A percentile compares a stretch with the other conserved stretches of the same genome.
Conservation (phyloP, 129 eudicot species). For the Pulicaria dysenterica region DNA sequence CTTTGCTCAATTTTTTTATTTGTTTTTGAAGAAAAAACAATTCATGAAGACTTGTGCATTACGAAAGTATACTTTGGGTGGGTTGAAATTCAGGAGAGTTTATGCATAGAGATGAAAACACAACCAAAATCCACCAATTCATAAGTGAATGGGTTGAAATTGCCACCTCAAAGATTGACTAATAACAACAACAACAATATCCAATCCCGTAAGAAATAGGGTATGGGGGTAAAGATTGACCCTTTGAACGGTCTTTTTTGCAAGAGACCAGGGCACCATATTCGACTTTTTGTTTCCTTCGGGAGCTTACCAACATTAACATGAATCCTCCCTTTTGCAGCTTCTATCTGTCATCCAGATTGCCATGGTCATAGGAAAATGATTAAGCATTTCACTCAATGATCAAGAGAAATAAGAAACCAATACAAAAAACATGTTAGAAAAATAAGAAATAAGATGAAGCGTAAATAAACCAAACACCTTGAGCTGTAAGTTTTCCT, state of each 20-base stretch:
- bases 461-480: slow-evolving; percentile 33
- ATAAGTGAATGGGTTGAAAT: neutral
- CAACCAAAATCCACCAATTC: neutral
- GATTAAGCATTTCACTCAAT: slow-evolving; percentile 9
- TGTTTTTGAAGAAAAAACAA: neutral
- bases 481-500: slow-evolving; percentile 87
- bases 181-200: no score
- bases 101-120: neutral
- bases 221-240: neutral
- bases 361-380: slow-evolving; percentile 3
- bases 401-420: neutral
- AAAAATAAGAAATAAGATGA: neutral
- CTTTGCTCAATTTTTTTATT: neutral
- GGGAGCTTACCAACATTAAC: slow-evolving; percentile 86
- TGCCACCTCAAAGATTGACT: no score
- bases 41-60: neutral
- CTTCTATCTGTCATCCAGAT: slow-evolving; percentile 53
- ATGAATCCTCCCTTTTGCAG: slow-evolving; percentile 74
- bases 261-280: neutral
- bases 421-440: neutral
- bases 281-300: neutral
- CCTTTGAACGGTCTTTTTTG: neutral
- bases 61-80: neutral
- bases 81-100: neutral
- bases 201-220: no score